A percentile compares a stretch with the other conserved stretches of the same genome.
Conservation (phyloP, 2,329 filamentous ascomycete species). For the Epichloe glyceriae region DNA sequence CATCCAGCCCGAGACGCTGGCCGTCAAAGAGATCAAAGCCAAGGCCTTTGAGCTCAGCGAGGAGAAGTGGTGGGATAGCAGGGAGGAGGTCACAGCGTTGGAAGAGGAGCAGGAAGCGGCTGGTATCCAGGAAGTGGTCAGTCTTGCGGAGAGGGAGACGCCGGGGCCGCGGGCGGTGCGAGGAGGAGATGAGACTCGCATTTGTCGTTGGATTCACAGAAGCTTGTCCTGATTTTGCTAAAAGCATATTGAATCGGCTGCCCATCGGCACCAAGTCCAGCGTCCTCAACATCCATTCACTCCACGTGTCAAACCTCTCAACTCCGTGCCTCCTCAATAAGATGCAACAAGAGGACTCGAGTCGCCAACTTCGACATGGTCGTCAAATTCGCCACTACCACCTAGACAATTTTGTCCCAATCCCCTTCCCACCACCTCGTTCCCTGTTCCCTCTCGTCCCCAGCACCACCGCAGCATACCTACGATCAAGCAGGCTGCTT, state of each 20-base stretch:
- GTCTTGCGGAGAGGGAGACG: constrained; percentile 59
- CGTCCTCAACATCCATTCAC: no score
- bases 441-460: constrained; percentile 17
- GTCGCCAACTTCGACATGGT: background rate
- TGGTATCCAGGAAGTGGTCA: constrained; percentile 89
- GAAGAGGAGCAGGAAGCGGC: constrained; percentile 95
- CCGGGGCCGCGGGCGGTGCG: constrained; percentile 22
- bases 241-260: no score
- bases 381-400: constrained; percentile 3
- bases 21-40: constrained; percentile 85
- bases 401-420: constrained; percentile 10
- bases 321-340: no score
- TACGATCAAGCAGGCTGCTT: constrained; percentile 15
- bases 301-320: no score
- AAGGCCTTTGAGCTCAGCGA: constrained; percentile 84
- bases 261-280: no score
- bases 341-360: no score
- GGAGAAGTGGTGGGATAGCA: constrained; percentile 97
- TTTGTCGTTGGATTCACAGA: no score
- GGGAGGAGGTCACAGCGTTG: constrained; percentile 80
- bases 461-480: constrained; percentile 10
- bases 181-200: constrained; percentile 17
- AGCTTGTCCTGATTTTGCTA: no score
- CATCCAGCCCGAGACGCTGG: constrained; percentile 51
- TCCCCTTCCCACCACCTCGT: constrained; percentile 17